phyloP scores from a whole-genome alignment of 257 asterid species.

The Ilex aquifolium region DNA sequence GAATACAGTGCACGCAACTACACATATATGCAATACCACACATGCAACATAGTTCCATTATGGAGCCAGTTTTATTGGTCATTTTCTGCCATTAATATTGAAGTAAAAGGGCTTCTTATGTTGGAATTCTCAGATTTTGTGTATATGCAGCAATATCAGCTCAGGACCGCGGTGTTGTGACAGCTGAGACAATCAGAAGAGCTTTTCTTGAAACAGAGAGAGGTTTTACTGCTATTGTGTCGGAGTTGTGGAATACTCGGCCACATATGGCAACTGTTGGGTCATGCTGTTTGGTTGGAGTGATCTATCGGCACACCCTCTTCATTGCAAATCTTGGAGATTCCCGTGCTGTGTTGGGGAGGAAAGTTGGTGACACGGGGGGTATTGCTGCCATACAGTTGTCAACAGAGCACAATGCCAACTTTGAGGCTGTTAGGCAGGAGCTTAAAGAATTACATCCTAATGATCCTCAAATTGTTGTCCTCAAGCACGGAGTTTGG shows the following conservation, averaged over 20 bases:
- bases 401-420: slow-evolving; percentile 35
- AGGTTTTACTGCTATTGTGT: slow-evolving; percentile 27
- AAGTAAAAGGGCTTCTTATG: slow-evolving; percentile 18
- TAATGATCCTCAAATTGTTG: slow-evolving; percentile 28
- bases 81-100: too few relatives aligned
- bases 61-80: too few relatives aligned
- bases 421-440: slow-evolving; percentile 26
- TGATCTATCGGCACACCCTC: slow-evolving; percentile 30
- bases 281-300: slow-evolving; percentile 69
- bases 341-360: slow-evolving; percentile 34
- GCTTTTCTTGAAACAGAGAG: slow-evolving; percentile 33
- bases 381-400: slow-evolving; percentile 31
- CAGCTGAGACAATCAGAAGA: slow-evolving; percentile 23
- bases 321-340: slow-evolving; percentile 39
- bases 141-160: slow-evolving; percentile 30
- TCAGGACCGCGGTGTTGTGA: slow-evolving; percentile 23
- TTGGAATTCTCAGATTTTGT: slow-evolving; percentile 22
- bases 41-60: too few relatives aligned
- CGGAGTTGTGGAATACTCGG: slow-evolving; percentile 26
- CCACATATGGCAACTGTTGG: slow-evolving; percentile 87
- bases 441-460: slow-evolving; percentile 28
- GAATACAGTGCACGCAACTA: too few relatives aligned
- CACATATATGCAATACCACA: too few relatives aligned
- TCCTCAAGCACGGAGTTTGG: slow-evolving; percentile 34
- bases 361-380: slow-evolving; percentile 28